Conservation (phyloP, 768 basidiomycete species). For the Clitopilus hobsonii region DNA sequence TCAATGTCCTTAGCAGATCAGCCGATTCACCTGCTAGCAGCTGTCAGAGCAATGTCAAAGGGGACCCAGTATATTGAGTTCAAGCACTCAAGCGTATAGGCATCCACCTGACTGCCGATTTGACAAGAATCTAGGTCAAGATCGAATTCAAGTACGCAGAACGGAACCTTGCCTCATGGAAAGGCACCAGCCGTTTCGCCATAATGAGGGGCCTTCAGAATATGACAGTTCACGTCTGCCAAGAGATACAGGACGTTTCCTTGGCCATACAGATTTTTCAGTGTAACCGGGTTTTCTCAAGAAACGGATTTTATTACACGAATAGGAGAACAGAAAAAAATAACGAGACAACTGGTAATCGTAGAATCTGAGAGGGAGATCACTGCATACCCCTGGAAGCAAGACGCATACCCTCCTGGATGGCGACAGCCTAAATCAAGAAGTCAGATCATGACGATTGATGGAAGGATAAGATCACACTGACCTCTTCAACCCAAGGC, state of each 20-base stretch:
- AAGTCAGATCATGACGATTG: constrained; percentile 1
- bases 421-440: constrained; percentile 61
- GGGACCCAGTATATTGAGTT: background rate
- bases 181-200: too few species aligned
- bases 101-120: background rate
- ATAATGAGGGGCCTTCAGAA: too few species aligned
- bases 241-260: too few species aligned
- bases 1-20: background rate
- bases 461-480: constrained; percentile 9
- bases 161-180: too few species aligned
- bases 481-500: constrained; percentile 83
- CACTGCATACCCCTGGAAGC: constrained; percentile 46
- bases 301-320: background rate
- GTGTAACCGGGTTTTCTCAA: background rate
- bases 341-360: constrained; percentile 2
- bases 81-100: too few species aligned
- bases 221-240: too few species aligned
- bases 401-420: constrained; percentile 77
- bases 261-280: background rate
- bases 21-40: background rate
- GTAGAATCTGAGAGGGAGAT: background rate
- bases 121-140: background rate
- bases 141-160: background rate
- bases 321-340: background rate
- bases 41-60: background rate